Evolutionary conservation across 495 filamentous ascomycete species (phyloP).

Genomic region (Baudoinia panamericana): DNA sequence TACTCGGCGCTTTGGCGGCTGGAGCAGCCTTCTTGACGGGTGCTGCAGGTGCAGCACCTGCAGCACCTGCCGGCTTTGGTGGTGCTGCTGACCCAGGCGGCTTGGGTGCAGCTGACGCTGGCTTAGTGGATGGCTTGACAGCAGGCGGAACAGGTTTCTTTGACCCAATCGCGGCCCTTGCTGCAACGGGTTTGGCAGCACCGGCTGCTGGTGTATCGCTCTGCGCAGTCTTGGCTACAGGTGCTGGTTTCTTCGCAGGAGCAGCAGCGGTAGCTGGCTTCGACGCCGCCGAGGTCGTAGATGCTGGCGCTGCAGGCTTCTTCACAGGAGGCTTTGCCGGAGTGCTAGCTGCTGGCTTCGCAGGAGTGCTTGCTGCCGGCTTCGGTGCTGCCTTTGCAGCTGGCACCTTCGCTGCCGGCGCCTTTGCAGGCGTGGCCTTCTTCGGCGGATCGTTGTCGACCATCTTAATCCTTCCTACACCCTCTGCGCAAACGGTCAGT

Average conservation of each 20-base stretch:
- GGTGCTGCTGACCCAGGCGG: neutral
- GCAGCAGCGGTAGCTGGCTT: neutral
- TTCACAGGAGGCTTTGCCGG: slow-evolving; percentile 9
- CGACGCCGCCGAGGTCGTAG: neutral
- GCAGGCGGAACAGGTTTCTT: slow-evolving; percentile 6
- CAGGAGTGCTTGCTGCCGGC: slow-evolving; percentile 1
- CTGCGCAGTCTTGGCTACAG: slow-evolving; percentile 10
- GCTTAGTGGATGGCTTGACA: neutral
- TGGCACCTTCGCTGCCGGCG: slow-evolving; percentile 6
- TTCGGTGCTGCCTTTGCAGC: slow-evolving; percentile 5
- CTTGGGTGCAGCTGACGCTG: neutral
- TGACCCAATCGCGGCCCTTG: neutral
- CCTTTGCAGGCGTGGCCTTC: slow-evolving; percentile 13
- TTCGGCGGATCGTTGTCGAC: no score
- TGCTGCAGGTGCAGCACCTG: neutral
- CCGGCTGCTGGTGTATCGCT: neutral
- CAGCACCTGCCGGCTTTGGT: slow-evolving; percentile 2
- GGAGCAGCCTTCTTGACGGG: slow-evolving; percentile 10
- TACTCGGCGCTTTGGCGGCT: no score
- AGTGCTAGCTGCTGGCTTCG: slow-evolving; percentile 2
- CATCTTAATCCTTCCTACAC: no score
- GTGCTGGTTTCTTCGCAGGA: slow-evolving; percentile 5
- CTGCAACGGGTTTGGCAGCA: neutral
- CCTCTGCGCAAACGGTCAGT: no score
- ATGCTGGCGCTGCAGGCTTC: slow-evolving; percentile 1